Conservation (phyloP, 768 basidiomycete species). For the Tulasnella sp. region DNA sequence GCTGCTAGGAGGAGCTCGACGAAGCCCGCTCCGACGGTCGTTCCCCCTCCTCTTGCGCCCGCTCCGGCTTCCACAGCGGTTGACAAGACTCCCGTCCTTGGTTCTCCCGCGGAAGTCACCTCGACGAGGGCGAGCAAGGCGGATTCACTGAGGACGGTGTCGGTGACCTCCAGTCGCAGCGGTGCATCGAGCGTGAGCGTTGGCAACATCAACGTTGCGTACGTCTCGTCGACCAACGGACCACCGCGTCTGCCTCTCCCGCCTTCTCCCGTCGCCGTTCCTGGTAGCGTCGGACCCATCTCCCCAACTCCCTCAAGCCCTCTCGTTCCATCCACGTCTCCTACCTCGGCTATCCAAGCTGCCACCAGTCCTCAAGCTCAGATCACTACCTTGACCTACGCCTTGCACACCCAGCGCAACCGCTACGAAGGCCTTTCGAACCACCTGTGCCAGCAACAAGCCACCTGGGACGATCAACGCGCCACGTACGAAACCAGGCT, state of each 20-base stretch:
- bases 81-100: not conserved
- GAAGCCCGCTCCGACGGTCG: not conserved
- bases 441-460: slow-evolving; percentile 19
- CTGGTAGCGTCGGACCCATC: not conserved
- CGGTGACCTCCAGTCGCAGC: not conserved
- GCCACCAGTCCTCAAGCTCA: slow-evolving; percentile 28
- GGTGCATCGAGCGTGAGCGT: not conserved
- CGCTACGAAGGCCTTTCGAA: slow-evolving; percentile 24
- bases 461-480: slow-evolving; percentile 20
- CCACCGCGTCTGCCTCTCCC: slow-evolving; percentile 27
- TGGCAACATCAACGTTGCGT: slow-evolving; percentile 8
- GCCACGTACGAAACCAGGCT: slow-evolving; percentile 24
- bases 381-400: slow-evolving; percentile 32
- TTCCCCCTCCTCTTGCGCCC: not conserved
- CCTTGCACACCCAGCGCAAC: slow-evolving; percentile 29
- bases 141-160: not conserved
- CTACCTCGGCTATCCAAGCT: not conserved
- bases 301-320: not conserved
- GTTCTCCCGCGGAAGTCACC: not conserved
- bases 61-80: not conserved
- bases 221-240: not conserved
- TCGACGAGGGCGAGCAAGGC: slow-evolving; percentile 8
- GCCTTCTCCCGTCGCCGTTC: slow-evolving; percentile 18
- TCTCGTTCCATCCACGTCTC: slow-evolving; percentile 2
- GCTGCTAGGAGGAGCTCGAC: slow-evolving; percentile 6